Conservation (phyloP, 2,329 filamentous ascomycete genomes). For the Amauroascus verrucosus region DNA sequence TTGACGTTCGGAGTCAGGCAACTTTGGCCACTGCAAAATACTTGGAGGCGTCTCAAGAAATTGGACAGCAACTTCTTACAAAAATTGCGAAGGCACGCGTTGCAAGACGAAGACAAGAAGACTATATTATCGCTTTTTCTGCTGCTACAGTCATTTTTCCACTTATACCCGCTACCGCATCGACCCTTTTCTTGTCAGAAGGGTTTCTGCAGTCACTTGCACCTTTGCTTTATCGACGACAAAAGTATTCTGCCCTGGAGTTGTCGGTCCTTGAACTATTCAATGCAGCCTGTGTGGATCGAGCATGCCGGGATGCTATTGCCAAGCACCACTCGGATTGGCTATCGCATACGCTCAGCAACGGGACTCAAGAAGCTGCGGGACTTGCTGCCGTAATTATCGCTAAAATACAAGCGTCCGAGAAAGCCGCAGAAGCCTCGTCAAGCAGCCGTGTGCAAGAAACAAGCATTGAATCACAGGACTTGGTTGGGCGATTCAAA, state of each 20-base stretch:
- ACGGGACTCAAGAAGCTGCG: conserved; percentile 49
- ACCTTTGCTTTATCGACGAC: conserved; percentile 64
- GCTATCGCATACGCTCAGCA: conserved; percentile 73
- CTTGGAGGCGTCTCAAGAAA: conserved; percentile 63
- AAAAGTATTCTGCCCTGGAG: conserved; percentile 78
- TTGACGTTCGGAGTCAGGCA: conserved; percentile 66
- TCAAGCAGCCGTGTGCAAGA: conserved; percentile 28
- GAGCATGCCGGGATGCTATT: conserved; percentile 70
- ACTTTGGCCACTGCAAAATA: conserved; percentile 74
- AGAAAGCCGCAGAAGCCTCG: conserved; percentile 23
- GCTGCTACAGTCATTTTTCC: conserved; percentile 85
- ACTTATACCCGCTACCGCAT: conserved; percentile 63
- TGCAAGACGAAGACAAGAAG: conserved; percentile 67
- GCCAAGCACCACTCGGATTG: conserved; percentile 75
- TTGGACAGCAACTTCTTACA: conserved; percentile 58
- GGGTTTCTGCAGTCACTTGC: conserved; percentile 72
- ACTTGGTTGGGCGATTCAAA: conserved; percentile 47
- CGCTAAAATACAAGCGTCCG: conserved; percentile 48
- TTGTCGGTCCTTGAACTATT: conserved; percentile 79
- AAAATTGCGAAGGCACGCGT: conserved; percentile 66
- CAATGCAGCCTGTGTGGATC: conserved; percentile 82
- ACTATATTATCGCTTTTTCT: conserved; percentile 84
- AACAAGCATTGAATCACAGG: conserved; percentile 40
- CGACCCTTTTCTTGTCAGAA: conserved; percentile 74
- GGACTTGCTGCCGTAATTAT: conserved; percentile 60